These are phyloP conservation scores for Malassezia pachydermatis DNA, from an alignment of 1,284 basidiomycete species.

Conservation along the genomic window DNA sequence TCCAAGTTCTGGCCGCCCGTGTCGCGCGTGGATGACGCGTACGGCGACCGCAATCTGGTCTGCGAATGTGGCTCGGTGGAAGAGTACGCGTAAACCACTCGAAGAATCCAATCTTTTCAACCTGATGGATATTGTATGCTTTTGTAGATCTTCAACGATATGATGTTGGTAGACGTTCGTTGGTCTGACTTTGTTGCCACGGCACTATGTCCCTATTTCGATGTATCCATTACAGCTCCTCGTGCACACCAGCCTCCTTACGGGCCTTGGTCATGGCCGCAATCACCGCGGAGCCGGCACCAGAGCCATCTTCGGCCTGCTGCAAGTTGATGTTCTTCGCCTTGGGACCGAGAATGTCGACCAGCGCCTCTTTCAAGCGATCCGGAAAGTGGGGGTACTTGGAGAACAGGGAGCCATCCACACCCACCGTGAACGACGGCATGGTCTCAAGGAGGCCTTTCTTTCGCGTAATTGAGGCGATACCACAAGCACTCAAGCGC, in stretches of 20 bases:
- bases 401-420: slow-evolving; percentile 38
- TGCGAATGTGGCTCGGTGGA: slow-evolving; percentile 38
- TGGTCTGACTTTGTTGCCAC: too few relatives aligned
- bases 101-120: slow-evolving; percentile 2
- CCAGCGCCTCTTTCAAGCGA: slow-evolving; percentile 40
- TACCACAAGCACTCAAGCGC: slow-evolving; percentile 41
- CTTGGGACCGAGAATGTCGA: slow-evolving; percentile 44
- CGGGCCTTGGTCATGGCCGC: slow-evolving; percentile 44
- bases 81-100: slow-evolving; percentile 16
- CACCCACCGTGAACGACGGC: slow-evolving; percentile 37
- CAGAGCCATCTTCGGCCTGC: slow-evolving; percentile 45
- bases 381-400: slow-evolving; percentile 46
- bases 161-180: not conserved
- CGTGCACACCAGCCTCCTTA: slow-evolving; percentile 29
- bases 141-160: slow-evolving; percentile 13
- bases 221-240: slow-evolving; percentile 15
- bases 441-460: slow-evolving; percentile 40
- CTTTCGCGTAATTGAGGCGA: slow-evolving; percentile 42
- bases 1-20: slow-evolving; percentile 46
- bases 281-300: slow-evolving; percentile 44
- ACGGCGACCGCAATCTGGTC: slow-evolving; percentile 31
- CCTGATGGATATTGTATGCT: not conserved
- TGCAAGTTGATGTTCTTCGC: slow-evolving; percentile 32
- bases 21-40: slow-evolving; percentile 38
- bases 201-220: not conserved